Evolutionary conservation across 306 rosid genomes (phyloP).

Genomic region (Chamaecrista fasciculata): DNA sequence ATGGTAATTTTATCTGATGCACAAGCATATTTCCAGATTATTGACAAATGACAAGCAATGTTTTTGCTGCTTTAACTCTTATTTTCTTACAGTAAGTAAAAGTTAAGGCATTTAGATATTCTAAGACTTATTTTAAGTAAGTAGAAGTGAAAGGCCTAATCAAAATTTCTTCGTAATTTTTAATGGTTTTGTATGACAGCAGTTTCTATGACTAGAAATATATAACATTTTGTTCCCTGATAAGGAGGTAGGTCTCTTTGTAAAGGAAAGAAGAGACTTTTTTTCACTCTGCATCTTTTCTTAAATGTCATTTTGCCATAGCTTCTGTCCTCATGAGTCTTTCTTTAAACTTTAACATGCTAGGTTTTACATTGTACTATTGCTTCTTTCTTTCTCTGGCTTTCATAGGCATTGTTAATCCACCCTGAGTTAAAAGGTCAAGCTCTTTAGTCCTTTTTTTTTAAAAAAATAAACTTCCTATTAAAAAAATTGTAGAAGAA

Average conservation of each 20-base stretch:
- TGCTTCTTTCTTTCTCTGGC: neutral
- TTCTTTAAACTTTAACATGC: neutral
- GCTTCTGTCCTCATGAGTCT: neutral
- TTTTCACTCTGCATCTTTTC: neutral
- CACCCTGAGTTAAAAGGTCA: no score
- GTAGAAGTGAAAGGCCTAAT: slow-evolving; percentile 10
- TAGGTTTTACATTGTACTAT: neutral
- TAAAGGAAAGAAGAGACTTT: neutral
- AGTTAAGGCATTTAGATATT: slow-evolving; percentile 18
- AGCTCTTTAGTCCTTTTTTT: no score
- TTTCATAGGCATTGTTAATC: no score
- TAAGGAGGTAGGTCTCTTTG: neutral
- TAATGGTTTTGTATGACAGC: neutral
- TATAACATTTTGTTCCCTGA: neutral
- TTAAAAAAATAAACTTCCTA: no score
- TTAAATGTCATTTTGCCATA: neutral
- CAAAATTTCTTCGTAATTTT: neutral
- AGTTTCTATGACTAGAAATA: neutral
- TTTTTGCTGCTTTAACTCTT: slow-evolving; percentile 17
- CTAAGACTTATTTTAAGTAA: neutral
- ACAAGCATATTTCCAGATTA: slow-evolving; percentile 5
- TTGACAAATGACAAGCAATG: slow-evolving; percentile 12
- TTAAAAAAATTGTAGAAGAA: neutral
- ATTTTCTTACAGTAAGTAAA: neutral
- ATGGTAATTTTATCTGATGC: slow-evolving; percentile 53